Conservation (phyloP, 768 basidiomycete genomes). For the Podaxis mareebaensis region DNA sequence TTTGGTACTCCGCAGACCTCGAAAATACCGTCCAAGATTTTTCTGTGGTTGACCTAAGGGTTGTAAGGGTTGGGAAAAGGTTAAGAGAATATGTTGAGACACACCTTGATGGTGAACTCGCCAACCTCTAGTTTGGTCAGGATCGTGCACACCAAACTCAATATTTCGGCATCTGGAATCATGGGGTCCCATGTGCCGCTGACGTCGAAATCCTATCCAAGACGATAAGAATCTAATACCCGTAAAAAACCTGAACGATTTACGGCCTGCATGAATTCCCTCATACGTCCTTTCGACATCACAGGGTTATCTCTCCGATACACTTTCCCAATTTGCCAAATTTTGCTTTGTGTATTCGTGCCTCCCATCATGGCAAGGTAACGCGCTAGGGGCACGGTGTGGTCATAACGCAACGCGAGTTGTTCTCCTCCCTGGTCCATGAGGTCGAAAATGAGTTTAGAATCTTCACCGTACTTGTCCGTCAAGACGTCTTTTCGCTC, state of each 20-base stretch:
- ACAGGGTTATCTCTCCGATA: constrained; percentile 96
- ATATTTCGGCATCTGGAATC: constrained; percentile 94
- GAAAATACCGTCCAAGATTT: constrained; percentile 96
- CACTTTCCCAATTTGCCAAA: constrained; percentile 99
- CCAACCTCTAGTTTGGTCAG: constrained; percentile 85
- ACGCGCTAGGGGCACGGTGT: constrained; percentile 95
- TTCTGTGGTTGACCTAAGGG: constrained; percentile 88
- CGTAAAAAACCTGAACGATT: constrained; percentile 24
- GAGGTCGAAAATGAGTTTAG: constrained; percentile 96
- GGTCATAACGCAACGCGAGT: constrained; percentile 91
- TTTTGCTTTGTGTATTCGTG: constrained; percentile 70
- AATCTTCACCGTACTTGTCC: constrained; percentile 97
- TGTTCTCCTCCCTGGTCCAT: constrained; percentile 98
- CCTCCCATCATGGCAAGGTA: constrained; percentile 95
- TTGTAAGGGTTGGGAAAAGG: neutral
- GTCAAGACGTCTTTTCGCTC: constrained; percentile 95
- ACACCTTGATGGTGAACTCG: constrained; percentile 91
- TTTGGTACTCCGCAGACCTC: constrained; percentile 91
- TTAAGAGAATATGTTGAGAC: neutral
- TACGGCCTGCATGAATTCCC: constrained; percentile 97
- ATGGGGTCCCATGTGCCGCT: constrained; percentile 91
- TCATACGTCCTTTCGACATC: constrained; percentile 97
- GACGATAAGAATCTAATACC: neutral
- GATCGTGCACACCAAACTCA: constrained; percentile 80
- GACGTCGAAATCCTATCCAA: constrained; percentile 87